Evolutionary conservation across 176 grass and related monocot species (phyloP), one percentile per base, ranked within the genome.

Genomic region (Oryza punctata): DNA sequence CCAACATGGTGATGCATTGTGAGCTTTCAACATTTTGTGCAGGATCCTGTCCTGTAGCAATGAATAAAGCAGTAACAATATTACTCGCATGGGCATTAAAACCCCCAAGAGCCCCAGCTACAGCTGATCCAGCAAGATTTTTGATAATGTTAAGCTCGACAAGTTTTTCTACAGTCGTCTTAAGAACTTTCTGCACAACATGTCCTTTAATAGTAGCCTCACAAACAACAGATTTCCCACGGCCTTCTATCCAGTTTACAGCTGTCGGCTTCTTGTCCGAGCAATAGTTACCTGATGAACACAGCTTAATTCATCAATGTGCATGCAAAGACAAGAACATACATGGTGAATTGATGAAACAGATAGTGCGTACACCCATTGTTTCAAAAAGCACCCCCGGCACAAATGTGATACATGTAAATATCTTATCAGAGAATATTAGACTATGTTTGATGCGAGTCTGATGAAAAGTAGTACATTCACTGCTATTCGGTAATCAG

Each of bases 21-120:
- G 94, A 97, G 72, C 94, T 97, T 89, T 94, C 91, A 54, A 97
- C 85, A 88, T 94, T 97, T 88, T 94, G 89, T 13, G 91, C 94
- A 64, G 91, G 91, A 72, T 97, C 94, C 82, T 97, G 94, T 9
- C 91, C 94, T 5, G 94, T 97, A 5, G 94, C 89, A 69, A 94
- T 94, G 84, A 94, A 94, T 30, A 97, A 25, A 2, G 85, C 89
- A 77, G 91, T 86, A 13, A 94, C 89, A 11, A 92, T 92, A 67
- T 94, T 97, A 91, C 91, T 97, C 47, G 91, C 91, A 82, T 94
- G 94, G 41, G 94, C 91, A 85, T 97, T 97, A 38, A 92, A 94
- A 70, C 94, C 89, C 37, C 91, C 91, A 41, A 97, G 72, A 72
- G 91, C 61, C 50, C 94, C 91, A 54, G 91, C 91, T 25, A 94